These are phyloP conservation scores for Lachancea sp. DNA, from an alignment of 805 yeast species.

Conservation along the genomic window DNA sequence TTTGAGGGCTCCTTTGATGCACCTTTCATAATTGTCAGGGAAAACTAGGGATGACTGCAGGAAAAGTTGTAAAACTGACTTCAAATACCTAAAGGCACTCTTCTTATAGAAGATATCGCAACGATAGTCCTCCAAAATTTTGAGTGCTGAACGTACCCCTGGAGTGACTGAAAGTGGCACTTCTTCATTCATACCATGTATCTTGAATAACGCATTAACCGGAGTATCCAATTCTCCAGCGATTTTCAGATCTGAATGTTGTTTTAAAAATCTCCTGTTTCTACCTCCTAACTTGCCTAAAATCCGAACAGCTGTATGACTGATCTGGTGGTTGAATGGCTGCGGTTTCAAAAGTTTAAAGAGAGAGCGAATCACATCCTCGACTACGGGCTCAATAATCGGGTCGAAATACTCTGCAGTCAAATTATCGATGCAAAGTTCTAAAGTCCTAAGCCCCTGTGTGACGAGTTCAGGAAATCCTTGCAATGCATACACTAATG, in stretches of 20 bases:
- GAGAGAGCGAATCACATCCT: conserved; percentile 86
- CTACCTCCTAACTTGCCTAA: conserved; percentile 96
- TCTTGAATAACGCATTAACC: conserved; percentile 56
- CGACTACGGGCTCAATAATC: conserved; percentile 91
- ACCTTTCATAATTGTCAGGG: conserved; percentile 37
- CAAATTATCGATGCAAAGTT: conserved; percentile 89
- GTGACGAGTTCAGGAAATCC: conserved; percentile 87
- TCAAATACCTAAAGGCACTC: conserved; percentile 70
- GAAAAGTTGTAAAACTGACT: conserved; percentile 59
- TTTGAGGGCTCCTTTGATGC: conserved; percentile 46
- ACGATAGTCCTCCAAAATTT: conserved; percentile 60
- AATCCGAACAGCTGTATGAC: conserved; percentile 89
- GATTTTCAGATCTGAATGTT: conserved; percentile 59
- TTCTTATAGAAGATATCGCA: conserved; percentile 57
- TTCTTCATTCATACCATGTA: conserved; percentile 58
- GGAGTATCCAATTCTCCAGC: conserved; percentile 57
- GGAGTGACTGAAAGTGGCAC: conserved; percentile 77
- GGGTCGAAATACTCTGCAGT: conserved; percentile 98
- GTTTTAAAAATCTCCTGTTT: conserved; percentile 75
- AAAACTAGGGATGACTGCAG: conserved; percentile 39
- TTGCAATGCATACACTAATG: conserved; percentile 82
- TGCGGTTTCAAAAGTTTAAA: conserved; percentile 88
- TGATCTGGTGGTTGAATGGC: conserved; percentile 91
- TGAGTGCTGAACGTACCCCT: conserved; percentile 72
- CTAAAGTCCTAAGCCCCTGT: conserved; percentile 92